Conservation (phyloP, 345 rosid genomes). For the Aurinia saxatilis region DNA sequence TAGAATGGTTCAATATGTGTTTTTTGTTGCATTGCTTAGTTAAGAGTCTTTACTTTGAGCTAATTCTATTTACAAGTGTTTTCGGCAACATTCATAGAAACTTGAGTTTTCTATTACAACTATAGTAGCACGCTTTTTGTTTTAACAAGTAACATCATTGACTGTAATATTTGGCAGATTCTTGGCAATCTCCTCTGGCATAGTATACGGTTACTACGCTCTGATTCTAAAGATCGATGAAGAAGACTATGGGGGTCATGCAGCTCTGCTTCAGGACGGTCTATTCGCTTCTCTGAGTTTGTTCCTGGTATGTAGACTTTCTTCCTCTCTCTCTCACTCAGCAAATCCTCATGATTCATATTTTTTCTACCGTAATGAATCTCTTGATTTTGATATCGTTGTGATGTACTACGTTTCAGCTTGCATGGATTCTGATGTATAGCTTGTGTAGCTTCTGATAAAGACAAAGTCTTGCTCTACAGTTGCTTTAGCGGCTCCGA, state of each 20-base stretch:
- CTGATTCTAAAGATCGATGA: conserved; percentile 85
- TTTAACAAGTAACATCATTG: not conserved
- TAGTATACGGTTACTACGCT: conserved; percentile 78
- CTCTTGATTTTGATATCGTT: not conserved
- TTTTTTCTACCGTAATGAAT: not conserved
- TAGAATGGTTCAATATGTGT: not conserved
- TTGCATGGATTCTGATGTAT: conserved; percentile 91
- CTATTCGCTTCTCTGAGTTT: conserved; percentile 86
- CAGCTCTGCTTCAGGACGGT: conserved; percentile 90
- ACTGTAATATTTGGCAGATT: conserved; percentile 46
- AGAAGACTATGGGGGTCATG: conserved; percentile 97
- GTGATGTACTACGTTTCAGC: conserved; percentile 41
- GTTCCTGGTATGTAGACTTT: conserved; percentile 55
- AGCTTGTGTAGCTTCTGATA: conserved; percentile 89
- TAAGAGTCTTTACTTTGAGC: not conserved
- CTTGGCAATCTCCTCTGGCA: conserved; percentile 63
- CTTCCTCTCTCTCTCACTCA: not conserved
- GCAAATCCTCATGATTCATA: not conserved
- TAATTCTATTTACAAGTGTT: not conserved
- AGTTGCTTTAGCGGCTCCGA: conserved; percentile 10
- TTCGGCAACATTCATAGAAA: not conserved
- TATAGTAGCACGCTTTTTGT: too few relatives aligned
- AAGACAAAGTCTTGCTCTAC: not conserved
- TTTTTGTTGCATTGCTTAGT: not conserved
- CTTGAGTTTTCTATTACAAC: not conserved